Evolutionary conservation across 495 filamentous ascomycete species (phyloP), one percentile per base, ranked within the genome.

Genomic region (Aspergillus biplanus): DNA sequence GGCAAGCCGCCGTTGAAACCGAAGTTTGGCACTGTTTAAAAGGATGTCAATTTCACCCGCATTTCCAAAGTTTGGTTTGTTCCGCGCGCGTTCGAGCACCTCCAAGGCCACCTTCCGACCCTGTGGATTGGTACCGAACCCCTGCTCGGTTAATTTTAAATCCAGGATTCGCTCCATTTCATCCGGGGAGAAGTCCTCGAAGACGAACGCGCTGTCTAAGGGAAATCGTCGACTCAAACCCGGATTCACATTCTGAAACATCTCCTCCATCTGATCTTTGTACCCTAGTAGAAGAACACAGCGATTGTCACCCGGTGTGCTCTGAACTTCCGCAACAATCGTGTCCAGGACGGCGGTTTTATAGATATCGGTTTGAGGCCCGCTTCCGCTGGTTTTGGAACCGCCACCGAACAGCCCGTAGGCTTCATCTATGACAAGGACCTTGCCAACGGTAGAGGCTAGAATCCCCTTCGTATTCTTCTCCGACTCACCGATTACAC

Each of bases 281-380:
- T 96, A 94, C 0, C 91, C 92, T 2, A 94, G 78, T 0, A 94
- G 77, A 0, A 96, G 75, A 0, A 95, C 88, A 58, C 91, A 94
- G 16, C 88, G 82, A 71, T 95, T 90, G 37, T 93, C 91, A 0
- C 89, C 89, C 0, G 90, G 88, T 0, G 84, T 82, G 65, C 86
- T 90, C 57, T 94, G 92, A 0, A 96, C 86, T 61, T 95, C 89
- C 0, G 90, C 89, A 3, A 94, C 91, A n/a, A 95, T 87, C 0
- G 92, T 94, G 5, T 92, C 88, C 6, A 90, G 75, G 8, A 91
- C 86, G 7, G 86, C 88, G 2, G 81, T 86, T 65, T 84, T 88
- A 77, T 79, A 92, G 0, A 72, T 67, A 65, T 92, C 87, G 61
- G 33, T 59, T n/a, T 58, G 50, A 4, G 62, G 47, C 9, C 47